Percentiles rank a stretch among this genome's conserved stretches.
phyloP scores from a whole-genome alignment of 78 protist genomes.

The Bodo saltans region DNA sequence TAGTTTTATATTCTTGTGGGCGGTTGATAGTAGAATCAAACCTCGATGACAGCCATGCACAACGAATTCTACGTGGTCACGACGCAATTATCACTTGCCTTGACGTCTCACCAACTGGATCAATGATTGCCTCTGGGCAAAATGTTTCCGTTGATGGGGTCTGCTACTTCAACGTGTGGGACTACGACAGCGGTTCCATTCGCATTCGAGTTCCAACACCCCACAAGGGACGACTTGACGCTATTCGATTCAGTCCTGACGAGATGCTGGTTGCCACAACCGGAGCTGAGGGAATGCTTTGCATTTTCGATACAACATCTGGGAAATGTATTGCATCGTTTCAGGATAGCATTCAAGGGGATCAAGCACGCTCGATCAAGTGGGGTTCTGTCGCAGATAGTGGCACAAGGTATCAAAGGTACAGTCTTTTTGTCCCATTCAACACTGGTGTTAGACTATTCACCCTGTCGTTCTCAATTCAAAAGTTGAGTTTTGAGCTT shows the following conservation, averaged over 20 bases:
- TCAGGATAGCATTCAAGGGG: not conserved
- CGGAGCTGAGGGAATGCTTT: not conserved
- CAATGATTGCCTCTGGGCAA: constrained; percentile 15
- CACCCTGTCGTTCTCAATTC: constrained; percentile 14
- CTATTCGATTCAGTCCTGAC: constrained; percentile 9
- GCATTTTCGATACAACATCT: not conserved
- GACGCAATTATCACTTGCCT: not conserved
- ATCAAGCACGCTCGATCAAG: not conserved
- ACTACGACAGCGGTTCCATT: not conserved
- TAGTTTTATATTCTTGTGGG: not conserved
- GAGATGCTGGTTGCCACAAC: not conserved
- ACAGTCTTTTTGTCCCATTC: not conserved
- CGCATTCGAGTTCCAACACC: not conserved
- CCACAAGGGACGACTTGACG: not conserved
- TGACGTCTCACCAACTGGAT: not conserved
- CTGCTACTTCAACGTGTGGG: constrained; percentile 10
- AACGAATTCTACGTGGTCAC: constrained; percentile 10
- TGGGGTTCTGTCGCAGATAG: constrained; percentile 9
- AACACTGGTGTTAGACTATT: constrained; percentile 1
- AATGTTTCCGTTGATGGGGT: not conserved
- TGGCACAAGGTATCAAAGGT: not conserved
- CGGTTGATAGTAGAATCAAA: not conserved
- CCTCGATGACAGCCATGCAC: constrained; percentile 5
- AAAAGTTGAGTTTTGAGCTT: not conserved
- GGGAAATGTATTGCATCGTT: not conserved